A percentile compares a stretch with the other conserved stretches of the same genome.
phyloP scores from a whole-genome alignment of 306 rosid genomes.

The Cotoneaster glaucophyllus region DNA sequence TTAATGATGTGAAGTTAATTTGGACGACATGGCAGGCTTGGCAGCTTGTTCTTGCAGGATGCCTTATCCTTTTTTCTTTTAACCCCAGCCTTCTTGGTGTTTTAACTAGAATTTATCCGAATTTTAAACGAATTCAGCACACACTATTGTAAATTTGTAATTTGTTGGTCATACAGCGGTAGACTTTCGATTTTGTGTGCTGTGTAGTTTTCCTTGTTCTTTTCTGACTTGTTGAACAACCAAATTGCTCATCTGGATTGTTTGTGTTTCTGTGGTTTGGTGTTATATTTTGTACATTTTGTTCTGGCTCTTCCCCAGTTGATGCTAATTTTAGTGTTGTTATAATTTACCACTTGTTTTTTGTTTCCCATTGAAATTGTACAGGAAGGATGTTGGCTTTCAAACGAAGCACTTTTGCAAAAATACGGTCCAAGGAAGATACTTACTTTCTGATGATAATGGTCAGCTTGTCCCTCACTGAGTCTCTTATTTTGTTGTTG shows the following conservation, averaged over 20 bases:
- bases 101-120: background rate
- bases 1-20: background rate
- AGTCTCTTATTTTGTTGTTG: background rate
- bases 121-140: background rate
- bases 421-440: constrained; percentile 85
- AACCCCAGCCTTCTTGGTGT: background rate
- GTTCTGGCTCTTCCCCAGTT: background rate
- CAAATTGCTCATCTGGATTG: background rate
- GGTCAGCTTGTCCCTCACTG: constrained; percentile 32
- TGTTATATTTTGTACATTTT: background rate
- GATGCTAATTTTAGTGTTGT: background rate
- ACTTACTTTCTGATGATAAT: constrained; percentile 63
- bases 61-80: background rate
- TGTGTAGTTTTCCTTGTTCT: background rate
- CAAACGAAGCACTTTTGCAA: constrained; percentile 35
- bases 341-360: background rate
- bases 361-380: constrained; percentile 3
- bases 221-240: background rate
- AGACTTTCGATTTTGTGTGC: background rate
- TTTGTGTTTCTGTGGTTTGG: background rate
- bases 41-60: background rate
- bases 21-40: background rate
- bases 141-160: background rate
- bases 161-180: background rate
- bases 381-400: constrained; percentile 61